These are phyloP conservation scores for Podaxis rugospora DNA, from an alignment of 768 basidiomycete genomes.

Conservation along the genomic window DNA sequence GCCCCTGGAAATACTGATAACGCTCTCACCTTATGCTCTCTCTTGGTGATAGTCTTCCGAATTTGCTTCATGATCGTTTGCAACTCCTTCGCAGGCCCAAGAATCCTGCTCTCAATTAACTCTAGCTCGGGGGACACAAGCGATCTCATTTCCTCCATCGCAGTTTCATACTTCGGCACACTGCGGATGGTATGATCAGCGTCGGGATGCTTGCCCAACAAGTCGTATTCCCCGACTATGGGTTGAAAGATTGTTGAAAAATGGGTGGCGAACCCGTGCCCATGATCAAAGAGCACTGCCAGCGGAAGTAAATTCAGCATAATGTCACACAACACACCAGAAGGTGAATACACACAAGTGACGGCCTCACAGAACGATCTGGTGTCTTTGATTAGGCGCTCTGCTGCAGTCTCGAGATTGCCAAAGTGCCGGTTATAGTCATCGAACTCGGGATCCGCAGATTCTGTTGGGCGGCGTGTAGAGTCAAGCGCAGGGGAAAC, in stretches of 20 bases:
- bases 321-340: neutral
- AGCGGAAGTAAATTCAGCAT: neutral
- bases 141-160: slow-evolving; percentile 80
- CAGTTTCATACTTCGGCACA: slow-evolving; percentile 63
- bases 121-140: slow-evolving; percentile 88
- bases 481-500: neutral
- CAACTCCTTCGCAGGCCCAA: slow-evolving; percentile 86
- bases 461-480: slow-evolving; percentile 40
- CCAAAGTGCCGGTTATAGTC: slow-evolving; percentile 79
- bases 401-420: slow-evolving; percentile 72
- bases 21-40: slow-evolving; percentile 83
- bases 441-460: slow-evolving; percentile 86
- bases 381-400: slow-evolving; percentile 90
- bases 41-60: slow-evolving; percentile 91
- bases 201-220: slow-evolving; percentile 75
- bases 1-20: slow-evolving; percentile 4
- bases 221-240: slow-evolving; percentile 70
- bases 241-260: slow-evolving; percentile 63
- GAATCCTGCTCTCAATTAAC: slow-evolving; percentile 83
- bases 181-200: slow-evolving; percentile 74
- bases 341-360: slow-evolving; percentile 42
- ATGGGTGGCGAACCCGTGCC: slow-evolving; percentile 59
- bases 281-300: slow-evolving; percentile 63
- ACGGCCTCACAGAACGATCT: slow-evolving; percentile 85
- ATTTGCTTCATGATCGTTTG: slow-evolving; percentile 83